Conservation (phyloP, 139 green algal species). For the Diplosphaera chodatii region DNA sequence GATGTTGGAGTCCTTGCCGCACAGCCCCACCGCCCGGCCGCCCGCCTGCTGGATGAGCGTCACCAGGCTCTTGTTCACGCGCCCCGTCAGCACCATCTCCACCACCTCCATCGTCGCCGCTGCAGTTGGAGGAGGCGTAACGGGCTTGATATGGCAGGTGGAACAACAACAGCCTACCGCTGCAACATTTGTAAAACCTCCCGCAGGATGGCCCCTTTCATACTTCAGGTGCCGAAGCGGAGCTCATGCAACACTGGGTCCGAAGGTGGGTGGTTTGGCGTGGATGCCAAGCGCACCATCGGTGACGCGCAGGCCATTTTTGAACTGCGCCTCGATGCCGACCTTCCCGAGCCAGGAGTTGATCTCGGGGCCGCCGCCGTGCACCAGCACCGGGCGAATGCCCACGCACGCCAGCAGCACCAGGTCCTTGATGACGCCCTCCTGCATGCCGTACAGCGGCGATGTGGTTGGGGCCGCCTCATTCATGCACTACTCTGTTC, state of each 20-base stretch:
- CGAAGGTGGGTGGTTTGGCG: no score
- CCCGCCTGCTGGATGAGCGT: constrained; percentile 90
- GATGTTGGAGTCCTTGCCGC: constrained; percentile 89
- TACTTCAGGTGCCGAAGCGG: no score
- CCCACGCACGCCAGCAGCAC: constrained; percentile 92
- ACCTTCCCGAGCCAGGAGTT: constrained; percentile 95
- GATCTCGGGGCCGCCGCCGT: constrained; percentile 98
- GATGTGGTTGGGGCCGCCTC: no score
- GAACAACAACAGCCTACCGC: no score
- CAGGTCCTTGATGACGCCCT: constrained; percentile 88
- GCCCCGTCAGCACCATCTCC: constrained; percentile 96
- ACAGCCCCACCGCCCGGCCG: constrained; percentile 90
- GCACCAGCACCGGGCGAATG: constrained; percentile 89
- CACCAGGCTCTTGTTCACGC: constrained; percentile 97
- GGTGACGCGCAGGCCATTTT: constrained; percentile 95
- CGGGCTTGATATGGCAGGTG: no score
- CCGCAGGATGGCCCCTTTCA: no score
- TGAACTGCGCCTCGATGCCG: constrained; percentile 91
- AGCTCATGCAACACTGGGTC: no score
- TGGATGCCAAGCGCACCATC: constrained; percentile 65
- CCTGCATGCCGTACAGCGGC: constrained; percentile 30
- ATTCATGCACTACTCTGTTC: no score
- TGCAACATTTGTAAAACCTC: no score
- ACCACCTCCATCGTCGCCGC: constrained; percentile 96
- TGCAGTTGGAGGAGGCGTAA: constrained; percentile 32